Conservation (phyloP, 2,329 filamentous ascomycete species). For the Hymenoscyphus albidus region DNA sequence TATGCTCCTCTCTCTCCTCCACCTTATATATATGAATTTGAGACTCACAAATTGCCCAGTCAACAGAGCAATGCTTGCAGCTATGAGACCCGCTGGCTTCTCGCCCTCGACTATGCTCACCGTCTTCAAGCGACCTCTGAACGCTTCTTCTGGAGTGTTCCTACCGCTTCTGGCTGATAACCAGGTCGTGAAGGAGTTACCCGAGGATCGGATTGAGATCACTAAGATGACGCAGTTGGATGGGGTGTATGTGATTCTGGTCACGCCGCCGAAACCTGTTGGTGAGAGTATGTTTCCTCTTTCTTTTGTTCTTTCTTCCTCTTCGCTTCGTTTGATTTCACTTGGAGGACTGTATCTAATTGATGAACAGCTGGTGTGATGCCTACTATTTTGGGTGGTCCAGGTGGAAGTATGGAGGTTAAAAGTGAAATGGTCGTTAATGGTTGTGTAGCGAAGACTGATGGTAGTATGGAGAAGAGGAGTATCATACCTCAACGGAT, state of each 20-base stretch:
- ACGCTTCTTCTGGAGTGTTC: slow-evolving; percentile 12
- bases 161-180: slow-evolving; percentile 6
- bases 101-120: slow-evolving; percentile 14
- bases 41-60: slow-evolving; percentile 7
- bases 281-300: slow-evolving; percentile 16
- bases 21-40: neutral
- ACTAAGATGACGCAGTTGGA: slow-evolving; percentile 10
- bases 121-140: slow-evolving; percentile 11
- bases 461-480: neutral
- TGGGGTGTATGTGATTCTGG: slow-evolving; percentile 12
- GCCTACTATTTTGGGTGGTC: neutral
- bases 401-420: neutral
- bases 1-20: neutral
- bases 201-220: slow-evolving; percentile 11
- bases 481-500: neutral
- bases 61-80: slow-evolving; percentile 10
- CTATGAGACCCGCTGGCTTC: slow-evolving; percentile 6
- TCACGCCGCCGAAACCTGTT: slow-evolving; percentile 8
- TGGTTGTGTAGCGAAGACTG: neutral
- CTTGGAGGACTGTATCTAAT: neutral
- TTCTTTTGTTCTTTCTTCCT: neutral
- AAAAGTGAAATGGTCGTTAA: neutral
- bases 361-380: neutral
- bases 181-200: slow-evolving; percentile 10
- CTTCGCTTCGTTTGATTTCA: neutral